Conservation (phyloP, 169 alveolate genomes). For the Cyclospora cayetanensis region DNA sequence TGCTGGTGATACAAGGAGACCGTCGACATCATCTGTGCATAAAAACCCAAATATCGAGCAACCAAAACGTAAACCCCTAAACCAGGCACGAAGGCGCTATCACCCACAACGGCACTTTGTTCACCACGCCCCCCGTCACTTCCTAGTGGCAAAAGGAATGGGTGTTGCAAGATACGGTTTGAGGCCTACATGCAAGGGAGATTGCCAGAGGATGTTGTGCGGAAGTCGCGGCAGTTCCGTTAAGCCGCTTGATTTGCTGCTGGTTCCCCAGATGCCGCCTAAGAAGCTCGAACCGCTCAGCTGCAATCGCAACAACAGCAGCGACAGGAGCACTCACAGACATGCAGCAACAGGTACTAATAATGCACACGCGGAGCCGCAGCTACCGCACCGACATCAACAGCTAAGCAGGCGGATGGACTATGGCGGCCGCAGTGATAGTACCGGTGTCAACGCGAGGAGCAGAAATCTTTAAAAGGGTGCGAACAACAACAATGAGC, state of each 20-base stretch:
- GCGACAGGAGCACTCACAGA: background rate
- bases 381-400: too few relatives aligned
- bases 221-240: constrained; percentile 15
- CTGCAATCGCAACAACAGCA: constrained; percentile 45
- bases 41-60: background rate
- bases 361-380: too few relatives aligned
- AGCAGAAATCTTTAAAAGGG: background rate
- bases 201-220: constrained; percentile 1
- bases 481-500: background rate
- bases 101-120: too few relatives aligned
- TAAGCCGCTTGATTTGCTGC: constrained; percentile 3
- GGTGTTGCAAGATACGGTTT: too few relatives aligned
- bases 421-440: background rate
- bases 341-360: background rate
- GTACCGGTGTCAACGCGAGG: background rate
- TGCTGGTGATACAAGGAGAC: background rate
- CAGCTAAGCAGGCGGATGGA: background rate
- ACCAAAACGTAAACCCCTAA: background rate
- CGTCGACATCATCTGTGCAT: background rate
- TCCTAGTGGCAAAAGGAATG: too few relatives aligned
- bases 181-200: constrained; percentile 8
- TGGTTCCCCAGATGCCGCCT: constrained; percentile 25
- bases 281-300: constrained; percentile 10
- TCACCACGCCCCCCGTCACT: too few relatives aligned
- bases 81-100: background rate